phyloP scores from a whole-genome alignment of 192 early-diverging fungal species.

The Backusella parvicylindrica region DNA sequence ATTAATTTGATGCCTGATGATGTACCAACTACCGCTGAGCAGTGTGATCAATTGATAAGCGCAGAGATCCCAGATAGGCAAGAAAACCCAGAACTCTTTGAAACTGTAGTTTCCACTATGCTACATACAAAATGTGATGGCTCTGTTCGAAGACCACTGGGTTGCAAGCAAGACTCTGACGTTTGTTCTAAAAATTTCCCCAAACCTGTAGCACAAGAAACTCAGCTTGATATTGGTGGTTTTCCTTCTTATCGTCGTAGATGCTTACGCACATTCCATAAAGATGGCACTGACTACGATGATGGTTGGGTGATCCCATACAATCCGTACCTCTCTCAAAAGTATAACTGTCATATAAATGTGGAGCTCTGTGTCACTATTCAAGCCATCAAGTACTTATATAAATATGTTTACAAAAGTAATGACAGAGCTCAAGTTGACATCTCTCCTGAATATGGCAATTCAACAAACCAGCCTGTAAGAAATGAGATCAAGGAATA shows the following conservation, averaged over 20 bases:
- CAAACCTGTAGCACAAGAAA: background rate
- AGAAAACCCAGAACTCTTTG: background rate
- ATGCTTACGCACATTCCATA: conserved; percentile 8
- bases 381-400: background rate
- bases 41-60: background rate
- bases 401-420: conserved; percentile 7
- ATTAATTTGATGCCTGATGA: conserved; percentile 20
- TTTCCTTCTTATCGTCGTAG: background rate
- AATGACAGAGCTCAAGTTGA: background rate
- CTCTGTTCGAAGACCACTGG: too few relatives aligned
- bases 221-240: conserved; percentile 24
- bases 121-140: conserved; percentile 2
- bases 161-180: too few relatives aligned
- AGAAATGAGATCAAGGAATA: conserved; percentile 1
- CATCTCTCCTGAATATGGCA: too few relatives aligned
- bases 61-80: conserved; percentile 4
- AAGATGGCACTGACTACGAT: conserved; percentile 8
- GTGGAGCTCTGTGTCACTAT: conserved; percentile 17
- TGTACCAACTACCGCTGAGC: background rate
- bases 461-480: background rate
- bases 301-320: conserved; percentile 28
- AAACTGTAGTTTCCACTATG: conserved; percentile 4
- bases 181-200: too few relatives aligned
- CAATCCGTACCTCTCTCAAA: conserved; percentile 23
- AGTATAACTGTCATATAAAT: conserved; percentile 37